phyloP scores from a whole-genome alignment of 2,329 filamentous ascomycete species.

The Aureobasidium leucospermi region DNA sequence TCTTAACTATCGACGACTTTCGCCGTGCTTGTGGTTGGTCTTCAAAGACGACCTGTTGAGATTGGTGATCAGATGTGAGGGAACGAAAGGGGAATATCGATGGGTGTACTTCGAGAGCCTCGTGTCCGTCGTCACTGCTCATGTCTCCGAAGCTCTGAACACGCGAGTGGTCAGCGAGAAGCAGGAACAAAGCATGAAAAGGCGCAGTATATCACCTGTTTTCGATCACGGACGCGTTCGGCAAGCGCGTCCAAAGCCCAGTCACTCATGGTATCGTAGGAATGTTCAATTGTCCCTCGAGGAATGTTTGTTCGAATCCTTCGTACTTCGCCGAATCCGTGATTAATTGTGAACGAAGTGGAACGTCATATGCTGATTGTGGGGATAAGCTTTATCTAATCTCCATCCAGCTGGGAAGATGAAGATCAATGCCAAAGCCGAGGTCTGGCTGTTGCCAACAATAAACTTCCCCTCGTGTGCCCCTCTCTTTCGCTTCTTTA shows the following conservation, averaged over 20 bases:
- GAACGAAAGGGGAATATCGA: not conserved
- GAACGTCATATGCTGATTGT: not conserved
- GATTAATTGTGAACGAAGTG: not conserved
- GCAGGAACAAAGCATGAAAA: not conserved
- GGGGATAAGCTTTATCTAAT: not conserved
- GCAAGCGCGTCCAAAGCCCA: not conserved
- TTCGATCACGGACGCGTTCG: not conserved
- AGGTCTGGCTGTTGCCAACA: not conserved
- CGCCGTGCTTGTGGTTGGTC: slow-evolving; percentile 46
- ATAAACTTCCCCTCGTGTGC: not conserved
- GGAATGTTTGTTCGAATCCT: not conserved
- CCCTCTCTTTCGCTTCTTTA: not conserved
- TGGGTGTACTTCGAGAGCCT: slow-evolving; percentile 33
- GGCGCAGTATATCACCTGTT: not conserved
- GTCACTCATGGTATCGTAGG: not conserved
- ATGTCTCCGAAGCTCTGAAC: slow-evolving; percentile 13
- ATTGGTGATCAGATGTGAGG: not conserved
- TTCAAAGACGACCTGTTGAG: slow-evolving; percentile 49
- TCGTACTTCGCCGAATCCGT: not conserved
- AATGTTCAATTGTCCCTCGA: not conserved
- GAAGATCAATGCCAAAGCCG: not conserved
- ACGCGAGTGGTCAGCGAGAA: not conserved
- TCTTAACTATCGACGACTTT: slow-evolving; percentile 51
- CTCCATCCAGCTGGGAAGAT: not conserved
- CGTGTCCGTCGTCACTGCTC: slow-evolving; percentile 31